Evolutionary conservation across 176 grass and related monocot species (phyloP).

Genomic region (Themeda triandra): DNA sequence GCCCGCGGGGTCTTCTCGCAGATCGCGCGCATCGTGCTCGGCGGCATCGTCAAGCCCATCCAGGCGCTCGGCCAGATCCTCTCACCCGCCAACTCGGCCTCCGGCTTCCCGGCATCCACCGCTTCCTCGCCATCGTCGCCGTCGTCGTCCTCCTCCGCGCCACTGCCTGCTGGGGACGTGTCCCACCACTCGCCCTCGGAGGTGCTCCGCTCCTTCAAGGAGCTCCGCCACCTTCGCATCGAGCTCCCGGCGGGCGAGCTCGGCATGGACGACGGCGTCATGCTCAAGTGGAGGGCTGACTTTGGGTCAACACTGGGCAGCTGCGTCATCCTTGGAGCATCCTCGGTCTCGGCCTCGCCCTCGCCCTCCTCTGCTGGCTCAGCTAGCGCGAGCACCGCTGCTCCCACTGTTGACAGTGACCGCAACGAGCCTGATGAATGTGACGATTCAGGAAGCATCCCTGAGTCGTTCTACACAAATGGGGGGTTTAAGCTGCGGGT

Average conservation of each 20-base stretch:
- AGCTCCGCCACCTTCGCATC: conserved; percentile 74
- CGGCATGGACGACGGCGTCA: conserved; percentile 62
- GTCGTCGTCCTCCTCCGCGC: not conserved
- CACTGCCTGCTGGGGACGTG: conserved; percentile 39
- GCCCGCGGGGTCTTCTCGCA: conserved; percentile 58
- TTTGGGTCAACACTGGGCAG: conserved; percentile 83
- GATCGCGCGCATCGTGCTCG: conserved; percentile 67
- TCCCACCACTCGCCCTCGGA: conserved; percentile 92
- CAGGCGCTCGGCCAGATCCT: conserved; percentile 80
- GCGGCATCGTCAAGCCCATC: conserved; percentile 73
- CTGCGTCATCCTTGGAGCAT: conserved; percentile 78
- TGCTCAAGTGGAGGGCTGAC: conserved; percentile 91
- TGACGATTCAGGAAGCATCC: conserved; percentile 65
- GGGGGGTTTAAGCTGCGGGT: conserved; percentile 73
- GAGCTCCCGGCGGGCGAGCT: conserved; percentile 83
- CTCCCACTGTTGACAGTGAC: conserved; percentile 12
- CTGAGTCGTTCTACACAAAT: conserved; percentile 70
- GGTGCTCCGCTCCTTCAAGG: conserved; percentile 90
- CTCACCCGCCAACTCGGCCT: conserved; percentile 40
- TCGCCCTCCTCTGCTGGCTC: conserved; percentile 13
- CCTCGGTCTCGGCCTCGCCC: conserved; percentile 33
- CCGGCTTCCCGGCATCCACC: conserved; percentile 25
- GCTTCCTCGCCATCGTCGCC: conserved; percentile 13
- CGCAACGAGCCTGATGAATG: conserved; percentile 31
- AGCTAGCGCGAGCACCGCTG: not conserved